Evolutionary conservation across 192 early-diverging fungal species (phyloP).

Genomic region (Lobosporangium transversale): DNA sequence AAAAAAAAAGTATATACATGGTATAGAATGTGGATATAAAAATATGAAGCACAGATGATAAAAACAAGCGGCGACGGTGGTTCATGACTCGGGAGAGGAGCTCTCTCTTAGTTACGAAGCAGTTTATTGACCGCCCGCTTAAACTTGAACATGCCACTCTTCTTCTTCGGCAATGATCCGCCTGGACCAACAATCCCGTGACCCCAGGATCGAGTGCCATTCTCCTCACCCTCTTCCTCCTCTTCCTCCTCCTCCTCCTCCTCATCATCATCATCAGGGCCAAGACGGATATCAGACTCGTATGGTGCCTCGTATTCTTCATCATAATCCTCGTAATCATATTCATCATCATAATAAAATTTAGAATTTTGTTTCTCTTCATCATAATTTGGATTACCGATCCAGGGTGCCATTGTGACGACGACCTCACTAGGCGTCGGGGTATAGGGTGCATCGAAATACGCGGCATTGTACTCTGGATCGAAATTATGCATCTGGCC

Average conservation of each 20-base stretch:
- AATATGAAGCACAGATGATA: too few species aligned
- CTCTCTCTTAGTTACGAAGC: slow-evolving; percentile 38
- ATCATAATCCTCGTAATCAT: slow-evolving; percentile 29
- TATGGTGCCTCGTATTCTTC: slow-evolving; percentile 38
- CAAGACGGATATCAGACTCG: slow-evolving; percentile 44
- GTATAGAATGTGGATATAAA: not conserved
- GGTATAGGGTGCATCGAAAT: slow-evolving; percentile 41
- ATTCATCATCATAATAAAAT: slow-evolving; percentile 46
- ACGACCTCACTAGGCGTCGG: slow-evolving; percentile 42
- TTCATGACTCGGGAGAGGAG: too few species aligned
- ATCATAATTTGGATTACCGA: slow-evolving; percentile 49
- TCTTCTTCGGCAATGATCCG: slow-evolving; percentile 37
- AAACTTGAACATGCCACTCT: slow-evolving; percentile 51
- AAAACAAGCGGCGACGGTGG: too few species aligned
- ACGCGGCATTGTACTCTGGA: slow-evolving; percentile 44
- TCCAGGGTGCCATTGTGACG: slow-evolving; percentile 44
- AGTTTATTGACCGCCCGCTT: slow-evolving; percentile 46
- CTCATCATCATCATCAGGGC: slow-evolving; percentile 40
- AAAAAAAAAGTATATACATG: too few species aligned
- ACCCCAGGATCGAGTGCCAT: slow-evolving; percentile 28
- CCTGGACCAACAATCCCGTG: slow-evolving; percentile 44
- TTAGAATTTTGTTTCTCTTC: slow-evolving; percentile 47
- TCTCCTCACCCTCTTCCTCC: slow-evolving; percentile 37
- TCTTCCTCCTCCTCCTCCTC: slow-evolving; percentile 38
- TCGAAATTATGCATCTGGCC: slow-evolving; percentile 30